These are phyloP conservation scores for Podaxis carcinomalis DNA, from an alignment of 768 basidiomycete species.

Conservation along the genomic window DNA sequence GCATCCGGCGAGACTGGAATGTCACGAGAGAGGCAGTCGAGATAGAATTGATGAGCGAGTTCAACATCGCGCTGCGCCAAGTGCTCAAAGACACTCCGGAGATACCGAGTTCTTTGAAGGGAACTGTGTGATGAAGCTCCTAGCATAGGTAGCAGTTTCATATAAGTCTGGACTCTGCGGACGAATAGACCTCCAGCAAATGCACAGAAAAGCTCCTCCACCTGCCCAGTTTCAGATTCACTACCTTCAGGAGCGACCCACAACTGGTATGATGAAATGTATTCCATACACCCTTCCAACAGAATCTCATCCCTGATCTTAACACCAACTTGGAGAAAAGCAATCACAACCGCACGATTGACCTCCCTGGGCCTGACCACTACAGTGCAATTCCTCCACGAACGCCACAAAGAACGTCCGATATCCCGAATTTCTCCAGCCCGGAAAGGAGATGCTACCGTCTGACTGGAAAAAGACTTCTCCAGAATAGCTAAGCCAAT, in stretches of 20 bases:
- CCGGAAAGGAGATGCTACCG: neutral
- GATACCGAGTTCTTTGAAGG: neutral
- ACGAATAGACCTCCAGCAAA: conserved; percentile 27
- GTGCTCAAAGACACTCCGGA: conserved; percentile 14
- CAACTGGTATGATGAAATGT: conserved; percentile 24
- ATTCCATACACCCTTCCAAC: conserved; percentile 29
- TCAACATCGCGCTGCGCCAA: conserved; percentile 24
- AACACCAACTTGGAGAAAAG: conserved; percentile 44
- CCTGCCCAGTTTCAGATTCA: conserved; percentile 20
- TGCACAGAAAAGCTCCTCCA: conserved; percentile 28
- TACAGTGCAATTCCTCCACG: conserved; percentile 29
- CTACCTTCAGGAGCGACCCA: conserved; percentile 18
- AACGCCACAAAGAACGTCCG: conserved; percentile 33
- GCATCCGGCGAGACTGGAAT: conserved; percentile 20
- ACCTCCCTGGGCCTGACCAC: conserved; percentile 19
- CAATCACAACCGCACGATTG: conserved; percentile 32
- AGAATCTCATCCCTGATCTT: conserved; percentile 32
- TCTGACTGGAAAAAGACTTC: conserved; percentile 17
- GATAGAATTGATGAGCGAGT: conserved; percentile 29
- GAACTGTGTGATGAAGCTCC: neutral
- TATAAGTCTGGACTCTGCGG: conserved; percentile 23
- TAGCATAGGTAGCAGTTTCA: conserved; percentile 16
- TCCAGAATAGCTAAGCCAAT: conserved; percentile 37
- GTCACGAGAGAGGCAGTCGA: conserved; percentile 20
- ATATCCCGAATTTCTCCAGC: conserved; percentile 20